Evolutionary conservation across 2,329 filamentous ascomycete genomes (phyloP), one percentile per base, ranked within the genome.

Genomic region (Phoma sp.): DNA sequence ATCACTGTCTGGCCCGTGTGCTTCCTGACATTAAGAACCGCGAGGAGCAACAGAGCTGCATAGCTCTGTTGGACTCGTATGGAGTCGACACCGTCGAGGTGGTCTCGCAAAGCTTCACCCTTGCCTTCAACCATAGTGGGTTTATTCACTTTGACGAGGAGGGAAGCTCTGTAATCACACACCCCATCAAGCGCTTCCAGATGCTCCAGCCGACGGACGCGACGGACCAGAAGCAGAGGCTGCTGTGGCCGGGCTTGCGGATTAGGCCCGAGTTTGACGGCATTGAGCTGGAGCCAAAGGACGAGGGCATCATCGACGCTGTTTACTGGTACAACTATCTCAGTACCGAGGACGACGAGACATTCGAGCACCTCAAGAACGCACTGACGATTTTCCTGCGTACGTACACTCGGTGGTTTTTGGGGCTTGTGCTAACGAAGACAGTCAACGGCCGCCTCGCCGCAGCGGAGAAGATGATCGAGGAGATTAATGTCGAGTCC

Each of bases 261-360:
- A 84, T 96, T 51, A 86, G 83, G 69, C 78, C 83, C 6, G 86
- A 89, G 56, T 90, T 96, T 68, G 85, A 93, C 47, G 60, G 68
- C 2, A 47, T 55, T 13, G 47, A 58, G 48, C 87, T 88, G 4
- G 84, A 86, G 2, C 80, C 86, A 7, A 76, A 81, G 38, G 85
- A 89, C 55, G 88, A 94, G 59, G 85, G 88, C 31, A 81, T 96
- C 46, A 91, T 97, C 40, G 84, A 89, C 52, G 87, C 90, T 33
- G 78, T 97, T 55, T 90, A 96, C 69, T 98, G 94, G 93, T 88
- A 94, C 72, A 78, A 91, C 54, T 82, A 91, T 51, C 84, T 94
- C 8, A 85, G 89, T 44, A 88, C 85, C n/a, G 64, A 73, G 9
- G 62, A 61, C 27, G 57, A 83, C 15, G 82, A 88, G 54, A 87